phyloP scores from a whole-genome alignment of 495 filamentous ascomycete species.

The Rusavskia elegans region DNA sequence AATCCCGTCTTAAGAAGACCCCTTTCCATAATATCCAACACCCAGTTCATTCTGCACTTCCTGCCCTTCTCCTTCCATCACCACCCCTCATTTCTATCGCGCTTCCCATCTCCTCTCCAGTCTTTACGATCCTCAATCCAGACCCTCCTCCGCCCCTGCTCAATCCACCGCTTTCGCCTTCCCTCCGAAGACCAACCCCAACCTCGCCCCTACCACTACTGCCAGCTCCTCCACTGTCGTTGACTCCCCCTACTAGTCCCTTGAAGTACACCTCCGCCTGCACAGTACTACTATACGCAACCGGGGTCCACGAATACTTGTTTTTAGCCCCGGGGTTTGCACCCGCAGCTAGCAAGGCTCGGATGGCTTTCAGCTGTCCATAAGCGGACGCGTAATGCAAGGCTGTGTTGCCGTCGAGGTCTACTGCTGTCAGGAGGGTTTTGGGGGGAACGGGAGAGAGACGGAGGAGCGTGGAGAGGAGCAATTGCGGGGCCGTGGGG shows the following conservation, averaged over 20 bases:
- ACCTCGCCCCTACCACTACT: background rate
- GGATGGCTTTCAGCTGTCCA: constrained; percentile 56
- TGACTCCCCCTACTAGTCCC: constrained; percentile 32
- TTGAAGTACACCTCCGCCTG: constrained; percentile 64
- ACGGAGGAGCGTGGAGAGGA: background rate
- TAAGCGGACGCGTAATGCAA: constrained; percentile 52
- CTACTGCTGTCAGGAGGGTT: constrained; percentile 14
- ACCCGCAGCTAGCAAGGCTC: constrained; percentile 52
- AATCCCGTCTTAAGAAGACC: constrained; percentile 1
- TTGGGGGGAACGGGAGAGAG: background rate
- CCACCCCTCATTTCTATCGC: background rate
- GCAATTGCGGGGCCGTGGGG: constrained; percentile 3
- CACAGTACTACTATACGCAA: constrained; percentile 55
- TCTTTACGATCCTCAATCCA: background rate
- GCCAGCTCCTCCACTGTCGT: constrained; percentile 9
- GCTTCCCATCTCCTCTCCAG: background rate
- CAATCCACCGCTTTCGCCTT: constrained; percentile 1
- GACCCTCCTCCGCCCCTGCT: constrained; percentile 3
- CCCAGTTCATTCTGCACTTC: background rate
- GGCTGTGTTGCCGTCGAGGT: constrained; percentile 58
- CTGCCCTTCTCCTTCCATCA: constrained; percentile 1
- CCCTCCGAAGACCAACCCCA: background rate
- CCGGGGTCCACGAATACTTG: constrained; percentile 53
- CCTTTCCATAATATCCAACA: background rate
- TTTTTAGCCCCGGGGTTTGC: constrained; percentile 51